Evolutionary conservation across 352 stramenopile species (phyloP).

Genomic region (Phytophthora syringae): DNA sequence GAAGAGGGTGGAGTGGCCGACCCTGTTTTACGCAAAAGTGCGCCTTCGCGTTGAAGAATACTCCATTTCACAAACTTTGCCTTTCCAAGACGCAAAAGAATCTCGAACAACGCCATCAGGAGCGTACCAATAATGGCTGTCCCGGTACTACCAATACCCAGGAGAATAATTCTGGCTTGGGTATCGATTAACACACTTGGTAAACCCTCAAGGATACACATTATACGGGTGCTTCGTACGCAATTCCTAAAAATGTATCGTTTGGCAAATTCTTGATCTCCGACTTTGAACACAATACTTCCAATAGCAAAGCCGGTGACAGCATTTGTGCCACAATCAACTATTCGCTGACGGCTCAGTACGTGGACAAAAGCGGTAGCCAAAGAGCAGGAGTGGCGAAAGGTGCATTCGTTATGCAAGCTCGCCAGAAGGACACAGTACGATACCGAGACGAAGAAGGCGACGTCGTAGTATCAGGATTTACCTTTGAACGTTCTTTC

Average conservation of each 20-base stretch:
- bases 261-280: constrained; percentile 39
- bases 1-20: background rate
- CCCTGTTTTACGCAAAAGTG: background rate
- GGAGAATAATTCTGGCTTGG: constrained; percentile 40
- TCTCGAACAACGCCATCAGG: constrained; percentile 38
- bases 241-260: constrained; percentile 23
- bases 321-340: constrained; percentile 2
- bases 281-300: constrained; percentile 40
- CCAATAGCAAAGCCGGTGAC: constrained; percentile 14
- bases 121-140: constrained; percentile 21
- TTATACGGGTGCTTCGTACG: constrained; percentile 35
- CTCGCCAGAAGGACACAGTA: constrained; percentile 1
- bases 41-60: constrained; percentile 15
- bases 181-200: constrained; percentile 52
- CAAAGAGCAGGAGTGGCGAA: constrained; percentile 5
- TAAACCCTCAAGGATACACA: constrained; percentile 36
- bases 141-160: constrained; percentile 20
- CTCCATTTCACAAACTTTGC: constrained; percentile 16
- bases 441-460: background rate
- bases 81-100: constrained; percentile 31
- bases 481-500: background rate
- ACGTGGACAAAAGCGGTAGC: constrained; percentile 31
- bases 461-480: background rate
- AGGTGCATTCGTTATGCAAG: constrained; percentile 1
- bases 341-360: constrained; percentile 11